phyloP scores from a whole-genome alignment of 2,329 filamentous ascomycete genomes.

The Paraconiothyrium brasiliense region DNA sequence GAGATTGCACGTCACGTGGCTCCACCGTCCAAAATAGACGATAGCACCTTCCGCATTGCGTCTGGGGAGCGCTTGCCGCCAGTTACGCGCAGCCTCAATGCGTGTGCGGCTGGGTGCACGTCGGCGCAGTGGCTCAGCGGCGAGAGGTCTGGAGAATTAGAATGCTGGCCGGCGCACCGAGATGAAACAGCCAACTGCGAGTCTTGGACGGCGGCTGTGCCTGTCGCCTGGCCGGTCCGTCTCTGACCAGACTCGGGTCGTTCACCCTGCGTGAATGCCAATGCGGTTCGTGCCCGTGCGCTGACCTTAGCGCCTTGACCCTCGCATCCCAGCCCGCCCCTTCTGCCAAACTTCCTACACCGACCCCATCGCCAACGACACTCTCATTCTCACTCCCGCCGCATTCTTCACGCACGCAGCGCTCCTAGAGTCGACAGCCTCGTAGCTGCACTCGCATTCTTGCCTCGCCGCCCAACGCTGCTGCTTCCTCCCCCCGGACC shows the following conservation, averaged over 20 bases:
- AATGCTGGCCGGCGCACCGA: background rate
- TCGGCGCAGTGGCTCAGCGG: background rate
- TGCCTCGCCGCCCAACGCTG: slow-evolving; percentile 12
- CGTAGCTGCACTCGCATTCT: slow-evolving; percentile 15
- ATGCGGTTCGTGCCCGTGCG: slow-evolving; percentile 6
- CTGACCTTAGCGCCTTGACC: slow-evolving; percentile 4
- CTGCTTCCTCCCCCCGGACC: background rate
- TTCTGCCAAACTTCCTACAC: slow-evolving; percentile 10
- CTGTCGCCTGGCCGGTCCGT: background rate
- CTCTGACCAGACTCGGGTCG: slow-evolving; percentile 2
- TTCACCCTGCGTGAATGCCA: slow-evolving; percentile 12
- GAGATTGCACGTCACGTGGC: slow-evolving; percentile 10
- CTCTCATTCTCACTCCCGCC: slow-evolving; percentile 16
- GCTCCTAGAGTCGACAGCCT: background rate
- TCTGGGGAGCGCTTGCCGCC: slow-evolving; percentile 11
- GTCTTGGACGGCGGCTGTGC: background rate
- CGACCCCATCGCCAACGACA: background rate
- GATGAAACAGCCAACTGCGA: background rate
- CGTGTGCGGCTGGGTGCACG: background rate
- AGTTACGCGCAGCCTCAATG: slow-evolving; percentile 9
- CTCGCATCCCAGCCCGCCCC: slow-evolving; percentile 11
- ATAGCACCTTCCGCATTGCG: slow-evolving; percentile 13
- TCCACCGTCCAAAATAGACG: slow-evolving; percentile 5
- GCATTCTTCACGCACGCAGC: slow-evolving; percentile 13
- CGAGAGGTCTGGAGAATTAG: background rate